Evolutionary conservation across 345 rosid genomes (phyloP).

Genomic region (Eucalyptus camaldulensis): DNA sequence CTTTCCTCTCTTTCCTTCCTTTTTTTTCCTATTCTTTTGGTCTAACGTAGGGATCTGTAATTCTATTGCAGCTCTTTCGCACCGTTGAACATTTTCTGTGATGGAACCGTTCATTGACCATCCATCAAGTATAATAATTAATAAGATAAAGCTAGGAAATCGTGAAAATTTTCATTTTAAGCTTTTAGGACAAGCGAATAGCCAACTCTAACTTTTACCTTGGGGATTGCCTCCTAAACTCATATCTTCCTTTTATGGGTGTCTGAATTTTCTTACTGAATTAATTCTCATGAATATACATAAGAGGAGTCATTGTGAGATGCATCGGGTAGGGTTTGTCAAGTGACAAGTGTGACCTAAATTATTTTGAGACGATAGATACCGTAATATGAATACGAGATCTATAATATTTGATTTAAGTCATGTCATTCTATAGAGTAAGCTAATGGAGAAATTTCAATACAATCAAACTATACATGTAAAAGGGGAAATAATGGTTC

Average conservation of each 20-base stretch:
- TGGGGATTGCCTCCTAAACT: background rate
- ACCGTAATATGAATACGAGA: background rate
- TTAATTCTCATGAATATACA: background rate
- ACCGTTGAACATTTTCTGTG: background rate
- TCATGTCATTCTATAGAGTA: rapidly evolving
- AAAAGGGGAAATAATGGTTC: too few relatives aligned
- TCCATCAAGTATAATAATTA: background rate
- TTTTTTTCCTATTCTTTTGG: background rate
- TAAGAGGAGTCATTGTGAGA: background rate
- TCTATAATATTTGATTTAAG: background rate
- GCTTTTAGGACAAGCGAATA: too few relatives aligned
- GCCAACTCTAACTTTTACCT: background rate
- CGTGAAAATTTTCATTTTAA: background rate
- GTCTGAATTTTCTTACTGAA: background rate
- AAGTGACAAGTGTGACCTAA: background rate
- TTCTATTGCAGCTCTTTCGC: background rate
- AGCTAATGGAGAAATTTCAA: background rate
- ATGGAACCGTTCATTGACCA: background rate
- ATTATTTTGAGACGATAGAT: background rate
- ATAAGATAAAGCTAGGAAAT: background rate
- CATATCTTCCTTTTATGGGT: background rate
- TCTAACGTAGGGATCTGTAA: background rate
- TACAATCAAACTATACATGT: background rate
- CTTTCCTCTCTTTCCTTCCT: background rate
- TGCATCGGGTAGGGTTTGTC: background rate